A percentile compares a stretch with the other conserved stretches of the same genome.
Evolutionary conservation across 176 grass and related monocot species (phyloP).

Genomic region (Thalia dealbata): DNA sequence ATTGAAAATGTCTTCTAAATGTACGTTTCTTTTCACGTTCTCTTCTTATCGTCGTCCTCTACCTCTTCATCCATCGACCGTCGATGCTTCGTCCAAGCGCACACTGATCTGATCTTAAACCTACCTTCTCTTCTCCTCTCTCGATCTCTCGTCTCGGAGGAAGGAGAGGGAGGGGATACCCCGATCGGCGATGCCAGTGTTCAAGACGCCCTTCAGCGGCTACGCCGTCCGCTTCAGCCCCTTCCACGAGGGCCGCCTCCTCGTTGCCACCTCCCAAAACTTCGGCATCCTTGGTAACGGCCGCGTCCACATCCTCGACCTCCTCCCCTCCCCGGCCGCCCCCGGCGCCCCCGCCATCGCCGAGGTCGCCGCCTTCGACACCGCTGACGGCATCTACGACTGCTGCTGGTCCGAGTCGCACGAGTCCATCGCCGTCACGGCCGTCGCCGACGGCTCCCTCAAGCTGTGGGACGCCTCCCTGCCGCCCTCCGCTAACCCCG

Average conservation of each 20-base stretch:
- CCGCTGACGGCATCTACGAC: conserved; percentile 77
- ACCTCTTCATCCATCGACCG: neutral
- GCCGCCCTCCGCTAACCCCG: conserved; percentile 49
- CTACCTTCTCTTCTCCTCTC: neutral
- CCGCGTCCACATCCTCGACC: conserved; percentile 83
- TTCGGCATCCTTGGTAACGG: conserved; percentile 86
- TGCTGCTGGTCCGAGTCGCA: conserved; percentile 90
- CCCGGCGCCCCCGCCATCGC: neutral
- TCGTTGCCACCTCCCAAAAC: conserved; percentile 61
- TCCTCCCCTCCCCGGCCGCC: conserved; percentile 24
- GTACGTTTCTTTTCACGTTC: too few relatives aligned
- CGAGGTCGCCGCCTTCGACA: conserved; percentile 54
- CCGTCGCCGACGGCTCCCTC: conserved; percentile 61
- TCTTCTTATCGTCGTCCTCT: neutral
- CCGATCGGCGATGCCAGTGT: conserved; percentile 46
- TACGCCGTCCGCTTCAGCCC: conserved; percentile 78
- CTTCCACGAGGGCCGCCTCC: conserved; percentile 71
- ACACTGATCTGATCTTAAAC: neutral
- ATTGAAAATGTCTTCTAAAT: too few relatives aligned
- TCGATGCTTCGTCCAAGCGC: neutral
- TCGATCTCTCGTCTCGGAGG: too few relatives aligned
- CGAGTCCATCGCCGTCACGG: conserved; percentile 62
- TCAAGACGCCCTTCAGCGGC: conserved; percentile 60
- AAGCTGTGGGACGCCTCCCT: conserved; percentile 60
- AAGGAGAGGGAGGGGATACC: neutral